Evolutionary conservation across 1,139 yeast species (phyloP).

Genomic region (Yamadazyma spencermartinsiae): DNA sequence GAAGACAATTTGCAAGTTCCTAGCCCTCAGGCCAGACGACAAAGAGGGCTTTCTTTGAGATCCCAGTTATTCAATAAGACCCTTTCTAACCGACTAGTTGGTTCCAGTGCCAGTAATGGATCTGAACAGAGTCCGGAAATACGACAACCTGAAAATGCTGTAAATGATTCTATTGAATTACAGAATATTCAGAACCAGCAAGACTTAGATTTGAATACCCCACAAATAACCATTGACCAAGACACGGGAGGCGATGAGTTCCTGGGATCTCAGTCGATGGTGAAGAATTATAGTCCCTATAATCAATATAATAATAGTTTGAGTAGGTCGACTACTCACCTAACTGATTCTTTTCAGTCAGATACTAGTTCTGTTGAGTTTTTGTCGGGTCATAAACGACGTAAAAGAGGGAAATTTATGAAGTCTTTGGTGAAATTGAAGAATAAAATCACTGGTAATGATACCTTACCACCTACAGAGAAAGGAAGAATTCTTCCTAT

Average conservation of each 20-base stretch:
- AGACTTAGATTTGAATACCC: slow-evolving; percentile 6
- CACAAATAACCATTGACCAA: slow-evolving; percentile 18
- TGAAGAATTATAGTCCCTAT: slow-evolving; percentile 15
- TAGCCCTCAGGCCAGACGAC: slow-evolving; percentile 43
- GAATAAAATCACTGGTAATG: slow-evolving; percentile 42
- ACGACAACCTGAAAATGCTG: slow-evolving; percentile 1
- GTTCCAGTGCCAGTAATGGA: slow-evolving; percentile 1
- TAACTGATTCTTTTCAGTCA: slow-evolving; percentile 24
- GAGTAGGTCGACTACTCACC: slow-evolving; percentile 29
- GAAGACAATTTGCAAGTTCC: slow-evolving; percentile 11
- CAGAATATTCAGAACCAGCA: background rate
- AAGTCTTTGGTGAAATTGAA: slow-evolving; percentile 21
- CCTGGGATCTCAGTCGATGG: slow-evolving; percentile 4
- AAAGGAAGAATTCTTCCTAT: slow-evolving; percentile 81
- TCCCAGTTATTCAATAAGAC: slow-evolving; percentile 68
- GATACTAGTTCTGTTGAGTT: slow-evolving; percentile 24
- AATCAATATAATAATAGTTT: slow-evolving; percentile 18
- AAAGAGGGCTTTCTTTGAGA: slow-evolving; percentile 72
- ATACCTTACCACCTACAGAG: slow-evolving; percentile 51
- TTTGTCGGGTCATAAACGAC: slow-evolving; percentile 18
- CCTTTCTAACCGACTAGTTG: slow-evolving; percentile 16
- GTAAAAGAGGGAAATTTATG: slow-evolving; percentile 14
- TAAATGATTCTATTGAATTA: slow-evolving; percentile 7
- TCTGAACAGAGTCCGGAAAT: too few relatives aligned
- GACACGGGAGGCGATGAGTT: slow-evolving; percentile 4